Evolutionary conservation across 2,329 filamentous ascomycete genomes (phyloP).

Genomic region (Botrytis elliptica): DNA sequence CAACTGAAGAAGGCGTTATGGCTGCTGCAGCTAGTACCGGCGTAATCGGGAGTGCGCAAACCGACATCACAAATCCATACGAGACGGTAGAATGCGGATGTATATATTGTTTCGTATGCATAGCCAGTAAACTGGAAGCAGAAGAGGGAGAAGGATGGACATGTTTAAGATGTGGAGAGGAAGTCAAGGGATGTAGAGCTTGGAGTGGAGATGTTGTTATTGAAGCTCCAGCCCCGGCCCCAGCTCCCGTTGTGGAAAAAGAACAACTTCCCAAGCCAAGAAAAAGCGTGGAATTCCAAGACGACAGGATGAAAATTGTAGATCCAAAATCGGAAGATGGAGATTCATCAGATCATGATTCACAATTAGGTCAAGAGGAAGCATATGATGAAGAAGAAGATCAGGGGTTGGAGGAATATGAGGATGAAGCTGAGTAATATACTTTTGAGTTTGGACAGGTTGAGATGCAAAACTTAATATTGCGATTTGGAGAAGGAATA

Average conservation of each 20-base stretch:
- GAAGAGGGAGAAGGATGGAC: constrained; percentile 95
- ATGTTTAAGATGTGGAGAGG: constrained; percentile 83
- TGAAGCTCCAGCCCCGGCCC: constrained; percentile 39
- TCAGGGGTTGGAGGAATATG: constrained; percentile 10
- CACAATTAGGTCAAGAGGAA: constrained; percentile 31
- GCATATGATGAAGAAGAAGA: constrained; percentile 36
- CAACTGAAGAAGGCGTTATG: constrained; percentile 73
- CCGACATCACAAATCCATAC: constrained; percentile 95
- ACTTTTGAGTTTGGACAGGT: not conserved
- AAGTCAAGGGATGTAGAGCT: constrained; percentile 80
- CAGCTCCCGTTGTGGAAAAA: not conserved
- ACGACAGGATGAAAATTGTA: not conserved
- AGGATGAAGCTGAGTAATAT: constrained; percentile 3
- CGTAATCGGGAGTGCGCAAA: constrained; percentile 82
- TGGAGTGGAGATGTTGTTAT: constrained; percentile 89
- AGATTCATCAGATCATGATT: constrained; percentile 27
- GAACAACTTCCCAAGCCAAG: not conserved
- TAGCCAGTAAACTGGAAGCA: constrained; percentile 84
- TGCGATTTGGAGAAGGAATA: not conserved
- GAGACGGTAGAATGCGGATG: constrained; percentile 86
- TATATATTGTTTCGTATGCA: constrained; percentile 92
- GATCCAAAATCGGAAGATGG: not conserved
- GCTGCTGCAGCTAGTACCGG: constrained; percentile 65
- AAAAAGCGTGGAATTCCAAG: constrained; percentile 13
- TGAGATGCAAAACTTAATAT: not conserved